Evolutionary conservation across 495 filamentous ascomycete genomes (phyloP).

Genomic region (Xylaria telfairii): DNA sequence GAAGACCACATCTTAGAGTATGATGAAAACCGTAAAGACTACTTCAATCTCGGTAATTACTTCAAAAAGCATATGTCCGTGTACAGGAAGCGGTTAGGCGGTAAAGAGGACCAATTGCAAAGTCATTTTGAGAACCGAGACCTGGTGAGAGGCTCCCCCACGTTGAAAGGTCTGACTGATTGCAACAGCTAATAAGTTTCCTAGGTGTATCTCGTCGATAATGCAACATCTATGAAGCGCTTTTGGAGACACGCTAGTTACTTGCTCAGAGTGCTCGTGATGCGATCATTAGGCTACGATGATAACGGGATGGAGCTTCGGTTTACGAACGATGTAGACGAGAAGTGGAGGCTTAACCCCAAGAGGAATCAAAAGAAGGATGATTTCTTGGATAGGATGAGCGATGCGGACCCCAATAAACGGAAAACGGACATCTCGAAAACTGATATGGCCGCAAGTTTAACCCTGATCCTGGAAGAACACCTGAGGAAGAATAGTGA

Average conservation of each 20-base stretch:
- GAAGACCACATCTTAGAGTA: constrained; percentile 18
- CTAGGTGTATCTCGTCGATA: constrained; percentile 40
- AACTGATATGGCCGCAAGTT: constrained; percentile 1
- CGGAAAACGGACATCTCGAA: background rate
- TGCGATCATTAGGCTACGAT: constrained; percentile 37
- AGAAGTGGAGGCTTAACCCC: constrained; percentile 8
- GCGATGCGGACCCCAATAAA: background rate
- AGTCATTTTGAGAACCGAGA: constrained; percentile 9
- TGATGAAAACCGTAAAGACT: background rate
- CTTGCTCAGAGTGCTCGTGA: constrained; percentile 34
- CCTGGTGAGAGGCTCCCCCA: background rate
- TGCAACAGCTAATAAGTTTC: background rate
- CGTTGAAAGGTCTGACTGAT: background rate
- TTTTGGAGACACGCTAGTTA: constrained; percentile 37
- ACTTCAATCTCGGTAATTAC: background rate
- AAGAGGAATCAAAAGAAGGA: background rate
- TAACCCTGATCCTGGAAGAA: background rate
- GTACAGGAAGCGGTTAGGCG: background rate
- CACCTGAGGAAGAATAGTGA: constrained; percentile 7
- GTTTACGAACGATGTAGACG: constrained; percentile 21
- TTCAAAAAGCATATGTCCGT: background rate
- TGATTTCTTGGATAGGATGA: background rate
- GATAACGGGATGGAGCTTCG: constrained; percentile 39
- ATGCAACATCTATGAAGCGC: constrained; percentile 34
- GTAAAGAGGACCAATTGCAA: constrained; percentile 12